Conservation (phyloP, 768 basidiomycete genomes). For the Tricholoma hemisulphureum region DNA sequence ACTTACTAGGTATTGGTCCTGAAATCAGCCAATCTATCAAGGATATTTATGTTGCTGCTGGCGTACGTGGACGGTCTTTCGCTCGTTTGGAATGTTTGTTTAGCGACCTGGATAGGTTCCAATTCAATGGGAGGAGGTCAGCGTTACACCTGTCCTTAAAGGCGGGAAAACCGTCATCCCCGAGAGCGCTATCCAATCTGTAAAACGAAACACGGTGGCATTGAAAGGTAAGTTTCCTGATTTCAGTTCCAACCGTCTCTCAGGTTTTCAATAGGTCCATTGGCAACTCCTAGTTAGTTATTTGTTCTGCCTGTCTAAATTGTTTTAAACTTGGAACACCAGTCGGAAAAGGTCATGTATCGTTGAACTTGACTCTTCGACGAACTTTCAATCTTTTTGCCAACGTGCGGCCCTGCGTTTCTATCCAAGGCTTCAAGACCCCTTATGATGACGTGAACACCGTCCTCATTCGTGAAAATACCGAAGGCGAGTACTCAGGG, state of each 20-base stretch:
- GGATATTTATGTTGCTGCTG: constrained; percentile 86
- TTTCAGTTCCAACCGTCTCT: not conserved
- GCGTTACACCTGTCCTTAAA: constrained; percentile 90
- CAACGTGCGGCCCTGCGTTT: constrained; percentile 95
- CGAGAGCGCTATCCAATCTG: constrained; percentile 82
- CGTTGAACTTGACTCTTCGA: constrained; percentile 93
- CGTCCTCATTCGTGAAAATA: constrained; percentile 98
- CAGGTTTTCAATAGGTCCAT: constrained; percentile 58
- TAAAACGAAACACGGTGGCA: constrained; percentile 97
- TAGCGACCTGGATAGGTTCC: constrained; percentile 64
- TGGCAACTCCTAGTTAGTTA: constrained; percentile 92
- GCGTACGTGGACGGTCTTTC: constrained; percentile 43
- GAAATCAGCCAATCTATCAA: constrained; percentile 98
- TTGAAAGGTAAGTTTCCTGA: constrained; percentile 70
- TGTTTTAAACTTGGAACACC: constrained; percentile 13
- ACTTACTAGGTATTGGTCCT: constrained; percentile 88
- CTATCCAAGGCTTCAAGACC: constrained; percentile 96
- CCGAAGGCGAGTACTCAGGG: constrained; percentile 99
- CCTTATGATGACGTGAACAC: constrained; percentile 98
- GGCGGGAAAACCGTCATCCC: constrained; percentile 98
- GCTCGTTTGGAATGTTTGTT: not conserved
- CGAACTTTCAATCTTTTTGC: constrained; percentile 98
- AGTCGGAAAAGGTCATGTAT: constrained; percentile 99
- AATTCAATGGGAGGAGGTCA: constrained; percentile 99
- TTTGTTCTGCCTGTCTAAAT: not conserved